Evolutionary conservation across 2,329 filamentous ascomycete species (phyloP).

Genomic region (Fusarium sp.): DNA sequence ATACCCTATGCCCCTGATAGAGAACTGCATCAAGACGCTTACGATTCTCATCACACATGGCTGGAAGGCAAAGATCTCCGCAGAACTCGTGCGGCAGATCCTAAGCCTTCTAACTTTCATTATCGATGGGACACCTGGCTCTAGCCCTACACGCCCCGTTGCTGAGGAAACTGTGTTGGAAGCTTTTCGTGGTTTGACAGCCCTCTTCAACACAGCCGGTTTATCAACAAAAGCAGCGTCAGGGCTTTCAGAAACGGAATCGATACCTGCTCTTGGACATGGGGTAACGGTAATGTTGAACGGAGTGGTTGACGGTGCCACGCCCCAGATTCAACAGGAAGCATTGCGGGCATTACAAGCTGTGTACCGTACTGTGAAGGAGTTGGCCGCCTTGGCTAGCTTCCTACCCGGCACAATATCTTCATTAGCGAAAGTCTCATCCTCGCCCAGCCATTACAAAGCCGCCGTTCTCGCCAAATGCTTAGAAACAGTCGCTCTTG

Average conservation of each 20-base stretch:
- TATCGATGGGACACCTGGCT: conserved; percentile 76
- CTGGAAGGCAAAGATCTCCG: conserved; percentile 79
- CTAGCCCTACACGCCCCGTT: conserved; percentile 57
- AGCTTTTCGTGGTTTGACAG: conserved; percentile 75
- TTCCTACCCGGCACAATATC: conserved; percentile 93
- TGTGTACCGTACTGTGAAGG: conserved; percentile 73
- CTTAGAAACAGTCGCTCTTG: conserved; percentile 67
- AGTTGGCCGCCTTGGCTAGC: conserved; percentile 80
- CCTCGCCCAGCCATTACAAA: conserved; percentile 71
- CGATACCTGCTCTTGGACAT: conserved; percentile 84
- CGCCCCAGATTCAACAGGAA: conserved; percentile 76
- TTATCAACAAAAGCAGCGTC: conserved; percentile 62
- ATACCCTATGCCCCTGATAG: conserved; percentile 78
- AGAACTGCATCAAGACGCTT: conserved; percentile 81
- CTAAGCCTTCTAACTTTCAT: conserved; percentile 87
- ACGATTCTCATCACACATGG: conserved; percentile 79
- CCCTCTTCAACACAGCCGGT: conserved; percentile 71
- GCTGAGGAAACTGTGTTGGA: conserved; percentile 81
- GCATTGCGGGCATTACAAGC: conserved; percentile 74
- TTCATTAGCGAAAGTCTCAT: conserved; percentile 79
- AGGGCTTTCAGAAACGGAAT: conserved; percentile 66
- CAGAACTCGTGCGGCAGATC: conserved; percentile 83
- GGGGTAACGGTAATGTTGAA: conserved; percentile 84
- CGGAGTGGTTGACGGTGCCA: conserved; percentile 72
- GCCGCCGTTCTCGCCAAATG: conserved; percentile 70